phyloP scores from a whole-genome alignment of 352 stramenopile genomes.

The Phytophthora pinifolia region DNA sequence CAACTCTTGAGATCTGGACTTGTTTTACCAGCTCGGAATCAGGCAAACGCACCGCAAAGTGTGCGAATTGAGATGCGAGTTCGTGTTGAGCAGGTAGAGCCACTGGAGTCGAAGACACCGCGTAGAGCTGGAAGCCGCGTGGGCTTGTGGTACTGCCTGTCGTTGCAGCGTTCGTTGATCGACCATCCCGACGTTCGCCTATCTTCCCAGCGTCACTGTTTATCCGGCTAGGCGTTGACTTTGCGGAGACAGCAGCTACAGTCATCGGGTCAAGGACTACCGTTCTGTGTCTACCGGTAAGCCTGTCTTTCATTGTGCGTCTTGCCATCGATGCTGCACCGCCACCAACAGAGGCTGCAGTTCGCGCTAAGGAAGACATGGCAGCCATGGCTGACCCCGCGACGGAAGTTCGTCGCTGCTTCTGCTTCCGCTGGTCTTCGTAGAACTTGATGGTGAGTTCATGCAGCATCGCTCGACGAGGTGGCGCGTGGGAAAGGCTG shows the following conservation, averaged over 20 bases:
- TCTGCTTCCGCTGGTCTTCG: conserved; percentile 24
- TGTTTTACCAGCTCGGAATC: conserved; percentile 12
- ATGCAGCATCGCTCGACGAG: conserved; percentile 21
- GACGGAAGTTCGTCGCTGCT: conserved; percentile 14
- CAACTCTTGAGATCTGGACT: conserved; percentile 4
- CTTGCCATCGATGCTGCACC: conserved; percentile 2
- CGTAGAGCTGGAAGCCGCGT: conserved; percentile 50
- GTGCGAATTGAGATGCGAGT: conserved; percentile 20
- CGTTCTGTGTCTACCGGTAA: conserved; percentile 1
- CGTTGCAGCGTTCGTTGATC: neutral
- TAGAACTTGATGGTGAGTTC: conserved; percentile 25
- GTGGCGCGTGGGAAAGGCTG: conserved; percentile 13
- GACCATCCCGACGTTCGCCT: conserved; percentile 2
- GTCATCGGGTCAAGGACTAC: conserved; percentile 4
- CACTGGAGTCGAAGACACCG: conserved; percentile 27
- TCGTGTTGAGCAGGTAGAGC: conserved; percentile 15
- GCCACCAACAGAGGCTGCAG: neutral
- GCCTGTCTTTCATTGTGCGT: conserved; percentile 6
- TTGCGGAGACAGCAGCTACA: conserved; percentile 3
- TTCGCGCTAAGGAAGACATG: conserved; percentile 14
- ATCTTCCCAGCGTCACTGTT: neutral
- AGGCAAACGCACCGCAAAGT: conserved; percentile 25
- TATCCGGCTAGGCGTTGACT: neutral
- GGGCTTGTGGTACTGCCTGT: neutral
- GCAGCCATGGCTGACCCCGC: conserved; percentile 4